Percentiles rank a stretch among this genome's conserved stretches.
Evolutionary conservation across 345 rosid genomes (phyloP).

Genomic region (Aethionema arabicum): DNA sequence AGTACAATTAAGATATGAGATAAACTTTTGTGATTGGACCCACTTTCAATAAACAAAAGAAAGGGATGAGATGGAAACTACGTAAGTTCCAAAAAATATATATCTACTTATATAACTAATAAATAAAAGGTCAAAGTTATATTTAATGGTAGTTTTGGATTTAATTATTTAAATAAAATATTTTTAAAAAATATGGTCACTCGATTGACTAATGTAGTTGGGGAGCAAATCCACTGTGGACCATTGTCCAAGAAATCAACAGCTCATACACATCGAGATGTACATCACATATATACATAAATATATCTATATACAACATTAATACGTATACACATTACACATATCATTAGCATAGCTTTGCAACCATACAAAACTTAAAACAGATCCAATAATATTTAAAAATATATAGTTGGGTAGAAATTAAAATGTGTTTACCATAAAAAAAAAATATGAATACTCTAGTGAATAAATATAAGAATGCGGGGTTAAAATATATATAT

Average conservation of each 20-base stretch:
- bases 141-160: conserved; percentile 30
- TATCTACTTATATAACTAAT: conserved; percentile 12
- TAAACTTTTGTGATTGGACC: conserved; percentile 27
- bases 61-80: conserved; percentile 32
- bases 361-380: background rate
- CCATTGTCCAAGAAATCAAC: conserved; percentile 38
- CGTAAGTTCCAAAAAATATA: conserved; percentile 31
- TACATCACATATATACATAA: conserved; percentile 22
- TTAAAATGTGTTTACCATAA: too few relatives aligned
- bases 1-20: conserved; percentile 1
- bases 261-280: conserved; percentile 31
- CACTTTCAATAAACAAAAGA: conserved; percentile 22
- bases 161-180: conserved; percentile 1
- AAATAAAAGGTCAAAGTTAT: conserved; percentile 32
- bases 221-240: conserved; percentile 38
- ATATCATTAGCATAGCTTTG: background rate
- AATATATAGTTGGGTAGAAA: too few relatives aligned
- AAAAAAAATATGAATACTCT: too few relatives aligned
- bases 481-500: too few relatives aligned
- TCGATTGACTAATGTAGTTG: conserved; percentile 39
- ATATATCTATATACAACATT: background rate
- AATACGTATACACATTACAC: background rate
- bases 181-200: conserved; percentile 20
- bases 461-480: too few relatives aligned
- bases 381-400: too few relatives aligned